Conservation (phyloP, 805 yeast species). For the Vanderwaltozyma tropicalis region DNA sequence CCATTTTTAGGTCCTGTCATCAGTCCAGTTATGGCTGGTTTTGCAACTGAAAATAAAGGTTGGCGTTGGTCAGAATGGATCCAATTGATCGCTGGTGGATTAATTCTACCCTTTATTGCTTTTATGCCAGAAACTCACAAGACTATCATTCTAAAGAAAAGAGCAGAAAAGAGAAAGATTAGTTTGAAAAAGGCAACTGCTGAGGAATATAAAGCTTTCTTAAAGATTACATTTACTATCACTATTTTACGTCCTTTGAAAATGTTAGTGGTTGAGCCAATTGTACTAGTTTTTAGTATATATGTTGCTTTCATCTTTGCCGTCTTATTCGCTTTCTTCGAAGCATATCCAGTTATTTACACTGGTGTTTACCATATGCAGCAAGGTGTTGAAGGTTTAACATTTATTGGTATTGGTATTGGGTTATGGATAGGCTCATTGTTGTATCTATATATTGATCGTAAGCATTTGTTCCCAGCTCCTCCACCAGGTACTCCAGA, state of each 20-base stretch:
- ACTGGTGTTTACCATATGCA: constrained; percentile 52
- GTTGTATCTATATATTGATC: constrained; percentile 42
- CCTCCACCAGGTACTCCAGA: constrained; percentile 49
- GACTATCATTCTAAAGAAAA: constrained; percentile 46
- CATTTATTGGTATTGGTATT: constrained; percentile 62
- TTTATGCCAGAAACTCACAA: constrained; percentile 61
- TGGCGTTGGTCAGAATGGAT: constrained; percentile 72
- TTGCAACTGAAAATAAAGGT: constrained; percentile 48
- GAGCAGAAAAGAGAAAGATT: constrained; percentile 54
- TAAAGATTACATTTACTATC: constrained; percentile 37
- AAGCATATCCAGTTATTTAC: constrained; percentile 44
- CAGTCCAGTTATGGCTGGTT: constrained; percentile 69
- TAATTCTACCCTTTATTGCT: constrained; percentile 37
- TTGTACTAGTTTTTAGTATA: constrained; percentile 56
- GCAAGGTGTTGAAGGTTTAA: constrained; percentile 53
- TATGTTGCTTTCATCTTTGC: constrained; percentile 71
- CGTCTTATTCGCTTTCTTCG: constrained; percentile 64
- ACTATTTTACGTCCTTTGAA: constrained; percentile 53
- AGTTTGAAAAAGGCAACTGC: constrained; percentile 32
- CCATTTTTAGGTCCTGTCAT: constrained; percentile 75
- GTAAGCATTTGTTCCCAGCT: constrained; percentile 39
- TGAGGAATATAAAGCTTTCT: constrained; percentile 28
- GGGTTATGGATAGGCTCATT: constrained; percentile 51
- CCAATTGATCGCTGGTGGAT: constrained; percentile 54
- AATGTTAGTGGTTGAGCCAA: constrained; percentile 66